phyloP scores from a whole-genome alignment of 2,329 filamentous ascomycete genomes.

The Stylonectria norvegica region DNA sequence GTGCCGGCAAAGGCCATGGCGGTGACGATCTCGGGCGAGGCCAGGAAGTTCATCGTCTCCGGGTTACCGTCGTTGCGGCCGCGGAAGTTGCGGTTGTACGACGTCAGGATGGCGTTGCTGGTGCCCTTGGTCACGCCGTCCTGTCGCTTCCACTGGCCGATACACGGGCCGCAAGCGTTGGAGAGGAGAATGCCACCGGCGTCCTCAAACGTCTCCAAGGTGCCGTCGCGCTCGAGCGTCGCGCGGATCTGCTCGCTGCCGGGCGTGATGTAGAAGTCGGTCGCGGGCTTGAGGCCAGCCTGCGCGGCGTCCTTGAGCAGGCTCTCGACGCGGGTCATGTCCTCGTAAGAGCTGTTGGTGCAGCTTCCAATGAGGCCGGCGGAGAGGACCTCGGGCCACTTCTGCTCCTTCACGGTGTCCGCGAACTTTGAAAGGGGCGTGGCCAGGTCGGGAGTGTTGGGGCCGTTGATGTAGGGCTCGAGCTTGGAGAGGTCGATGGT shows the following conservation, averaged over 20 bases:
- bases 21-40: conserved; percentile 93
- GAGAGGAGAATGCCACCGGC: conserved; percentile 93
- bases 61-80: conserved; percentile 96
- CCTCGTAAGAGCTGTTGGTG: conserved; percentile 85
- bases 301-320: conserved; percentile 71
- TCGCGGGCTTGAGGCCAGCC: conserved; percentile 91
- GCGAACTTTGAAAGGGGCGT: conserved; percentile 98
- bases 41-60: conserved; percentile 97
- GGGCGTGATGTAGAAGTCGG: conserved; percentile 90
- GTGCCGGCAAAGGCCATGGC: conserved; percentile 90
- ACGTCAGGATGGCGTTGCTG: conserved; percentile 89
- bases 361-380: conserved; percentile 96
- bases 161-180: conserved; percentile 91
- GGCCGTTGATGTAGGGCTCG: conserved; percentile 97
- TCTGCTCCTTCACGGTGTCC: conserved; percentile 88
- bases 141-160: conserved; percentile 92
- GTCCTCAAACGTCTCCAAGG: conserved; percentile 91
- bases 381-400: conserved; percentile 95
- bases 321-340: conserved; percentile 96
- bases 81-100: conserved; percentile 98
- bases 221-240: conserved; percentile 85
- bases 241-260: conserved; percentile 96
- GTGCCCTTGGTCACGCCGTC: conserved; percentile 83
- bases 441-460: conserved; percentile 96
- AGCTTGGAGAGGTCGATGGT: conserved; percentile 94